Percentiles rank a stretch among this genome's conserved stretches.
These are phyloP conservation scores for Cynara cardunculus DNA, from an alignment of 129 eudicot species.

Conservation along the genomic window DNA sequence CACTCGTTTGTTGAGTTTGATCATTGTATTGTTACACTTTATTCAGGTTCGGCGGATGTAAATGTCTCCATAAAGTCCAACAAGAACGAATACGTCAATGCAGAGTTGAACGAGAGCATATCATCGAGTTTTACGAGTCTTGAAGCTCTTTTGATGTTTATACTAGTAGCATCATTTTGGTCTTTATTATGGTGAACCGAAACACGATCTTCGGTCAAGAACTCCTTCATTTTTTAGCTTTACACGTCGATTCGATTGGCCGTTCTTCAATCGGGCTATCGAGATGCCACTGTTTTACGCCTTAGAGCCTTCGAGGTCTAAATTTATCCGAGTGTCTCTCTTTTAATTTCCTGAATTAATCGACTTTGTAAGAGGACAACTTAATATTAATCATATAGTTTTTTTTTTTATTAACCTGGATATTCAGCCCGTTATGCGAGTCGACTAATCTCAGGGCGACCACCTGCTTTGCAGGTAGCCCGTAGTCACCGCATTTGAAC, in stretches of 20 bases:
- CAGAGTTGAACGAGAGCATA: constrained; percentile 49
- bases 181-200: constrained; percentile 9
- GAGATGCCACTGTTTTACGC: background rate
- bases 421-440: no score
- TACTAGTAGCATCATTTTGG: constrained; percentile 12
- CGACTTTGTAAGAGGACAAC: constrained; percentile 7
- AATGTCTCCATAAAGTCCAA: constrained; percentile 70
- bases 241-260: background rate
- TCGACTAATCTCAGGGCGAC: no score
- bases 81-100: constrained; percentile 53
- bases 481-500: no score
- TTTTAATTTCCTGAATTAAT: background rate
- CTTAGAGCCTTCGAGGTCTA: background rate
- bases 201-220: background rate
- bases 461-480: no score
- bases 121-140: constrained; percentile 27
- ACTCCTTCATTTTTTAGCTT: background rate
- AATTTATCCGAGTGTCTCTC: background rate
- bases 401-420: no score
- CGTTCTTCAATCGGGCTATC: constrained; percentile 7
- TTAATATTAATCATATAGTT: no score
- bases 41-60: constrained; percentile 65
- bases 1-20: background rate
- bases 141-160: constrained; percentile 13
- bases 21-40: background rate